Evolutionary conservation across 2,329 filamentous ascomycete species (phyloP).

Genomic region (Pseudopyrenochaeta lycopersici): DNA sequence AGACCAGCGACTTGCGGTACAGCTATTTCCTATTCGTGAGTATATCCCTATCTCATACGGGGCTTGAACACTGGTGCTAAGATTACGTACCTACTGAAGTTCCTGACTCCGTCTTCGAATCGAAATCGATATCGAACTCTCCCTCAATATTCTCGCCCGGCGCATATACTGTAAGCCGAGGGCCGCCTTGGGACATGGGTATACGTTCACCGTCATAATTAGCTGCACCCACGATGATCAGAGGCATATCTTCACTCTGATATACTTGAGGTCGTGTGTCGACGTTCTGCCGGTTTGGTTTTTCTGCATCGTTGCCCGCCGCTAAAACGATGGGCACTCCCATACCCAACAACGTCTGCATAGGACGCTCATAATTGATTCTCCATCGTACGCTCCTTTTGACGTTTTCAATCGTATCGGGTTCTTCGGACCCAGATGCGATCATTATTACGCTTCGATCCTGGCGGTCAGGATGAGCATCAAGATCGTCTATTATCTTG

Average conservation of each 20-base stretch:
- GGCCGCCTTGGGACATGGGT: neutral
- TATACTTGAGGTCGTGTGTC: neutral
- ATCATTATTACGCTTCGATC: too few species aligned
- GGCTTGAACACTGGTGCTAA: neutral
- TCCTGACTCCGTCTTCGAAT: neutral
- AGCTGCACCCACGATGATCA: neutral
- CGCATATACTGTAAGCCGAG: neutral
- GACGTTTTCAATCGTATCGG: neutral
- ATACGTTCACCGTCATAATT: neutral
- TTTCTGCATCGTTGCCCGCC: neutral
- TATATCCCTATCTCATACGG: neutral
- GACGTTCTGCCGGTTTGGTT: neutral
- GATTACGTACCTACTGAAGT: neutral
- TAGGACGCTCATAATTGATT: neutral
- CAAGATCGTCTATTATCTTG: neutral
- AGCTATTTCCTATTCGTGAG: neutral
- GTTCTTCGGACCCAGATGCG: neutral
- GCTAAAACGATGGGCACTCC: neutral
- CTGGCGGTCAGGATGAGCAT: neutral
- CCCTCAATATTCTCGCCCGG: neutral
- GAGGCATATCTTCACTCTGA: neutral
- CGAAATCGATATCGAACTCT: neutral
- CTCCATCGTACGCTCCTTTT: neutral
- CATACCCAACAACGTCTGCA: neutral
- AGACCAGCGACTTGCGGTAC: slow-evolving; percentile 1